Evolutionary conservation across 768 basidiomycete species (phyloP).

Genomic region (Leucocoprinus birnbaumii): DNA sequence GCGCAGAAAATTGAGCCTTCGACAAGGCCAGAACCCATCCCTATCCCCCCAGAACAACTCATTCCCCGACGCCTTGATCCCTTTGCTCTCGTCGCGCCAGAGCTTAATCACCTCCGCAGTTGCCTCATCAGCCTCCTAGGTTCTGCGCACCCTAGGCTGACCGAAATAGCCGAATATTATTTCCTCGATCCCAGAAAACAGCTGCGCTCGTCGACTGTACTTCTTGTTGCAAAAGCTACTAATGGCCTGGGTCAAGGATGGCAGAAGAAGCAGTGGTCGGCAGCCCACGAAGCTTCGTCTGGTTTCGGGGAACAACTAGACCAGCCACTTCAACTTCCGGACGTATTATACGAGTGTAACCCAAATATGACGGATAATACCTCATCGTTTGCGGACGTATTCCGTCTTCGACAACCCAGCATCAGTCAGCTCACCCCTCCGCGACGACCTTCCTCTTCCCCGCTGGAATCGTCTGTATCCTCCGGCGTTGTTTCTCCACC

Average conservation of each 20-base stretch:
- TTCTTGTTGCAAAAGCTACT: conserved; percentile 89
- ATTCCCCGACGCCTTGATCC: conserved; percentile 45
- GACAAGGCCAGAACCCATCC: conserved; percentile 24
- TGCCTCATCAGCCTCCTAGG: conserved; percentile 79
- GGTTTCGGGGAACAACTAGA: conserved; percentile 64
- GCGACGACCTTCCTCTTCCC: conserved; percentile 27
- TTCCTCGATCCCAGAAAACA: conserved; percentile 90
- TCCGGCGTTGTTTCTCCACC: conserved; percentile 26
- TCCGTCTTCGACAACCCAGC: conserved; percentile 39
- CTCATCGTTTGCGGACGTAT: conserved; percentile 60
- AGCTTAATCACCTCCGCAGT: conserved; percentile 68
- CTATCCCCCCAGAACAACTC: conserved; percentile 23
- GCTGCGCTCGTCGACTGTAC: conserved; percentile 82
- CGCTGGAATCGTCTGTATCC: conserved; percentile 8
- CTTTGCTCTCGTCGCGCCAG: conserved; percentile 63
- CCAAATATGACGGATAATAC: conserved; percentile 81
- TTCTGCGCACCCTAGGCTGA: conserved; percentile 84
- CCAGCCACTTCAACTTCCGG: conserved; percentile 71
- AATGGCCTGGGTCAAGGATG: conserved; percentile 81
- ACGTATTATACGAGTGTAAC: conserved; percentile 90
- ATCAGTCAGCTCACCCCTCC: conserved; percentile 21
- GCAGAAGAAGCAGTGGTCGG: conserved; percentile 56
- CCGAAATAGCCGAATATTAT: conserved; percentile 89
- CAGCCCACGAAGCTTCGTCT: conserved; percentile 51
- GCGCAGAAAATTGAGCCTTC: conserved; percentile 37